Evolutionary conservation across 75 land plant species (phyloP).

Genomic region (Sequoia sempervirens): DNA sequence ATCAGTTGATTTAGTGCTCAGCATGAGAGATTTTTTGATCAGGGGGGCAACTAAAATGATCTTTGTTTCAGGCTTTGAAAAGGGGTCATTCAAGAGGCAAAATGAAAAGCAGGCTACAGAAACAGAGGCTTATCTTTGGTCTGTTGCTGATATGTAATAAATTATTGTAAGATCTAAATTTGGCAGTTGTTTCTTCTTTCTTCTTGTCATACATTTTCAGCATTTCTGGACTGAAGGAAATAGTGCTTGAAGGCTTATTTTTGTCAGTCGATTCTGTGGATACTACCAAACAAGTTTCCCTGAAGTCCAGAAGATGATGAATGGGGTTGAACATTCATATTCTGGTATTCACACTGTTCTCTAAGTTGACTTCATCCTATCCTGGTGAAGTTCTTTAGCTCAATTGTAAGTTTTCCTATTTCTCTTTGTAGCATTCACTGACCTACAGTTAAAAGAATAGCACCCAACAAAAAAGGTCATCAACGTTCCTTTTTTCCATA

Average conservation of each 20-base stretch:
- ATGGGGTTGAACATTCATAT: background rate
- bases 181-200: background rate
- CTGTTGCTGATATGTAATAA: constrained; percentile 87
- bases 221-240: background rate
- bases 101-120: constrained; percentile 86
- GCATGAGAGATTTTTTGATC: background rate
- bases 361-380: background rate
- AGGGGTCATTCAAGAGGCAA: constrained; percentile 66
- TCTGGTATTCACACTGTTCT: background rate
- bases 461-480: background rate
- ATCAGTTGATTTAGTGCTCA: background rate
- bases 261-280: background rate
- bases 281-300: background rate
- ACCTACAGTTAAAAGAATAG: background rate
- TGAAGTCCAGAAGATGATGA: background rate
- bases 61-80: constrained; percentile 66
- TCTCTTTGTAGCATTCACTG: background rate
- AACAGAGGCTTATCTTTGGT: constrained; percentile 90
- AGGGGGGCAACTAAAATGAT: background rate
- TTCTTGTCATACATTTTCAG: background rate
- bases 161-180: background rate
- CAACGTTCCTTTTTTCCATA: background rate
- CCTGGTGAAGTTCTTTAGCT: background rate
- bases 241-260: background rate
- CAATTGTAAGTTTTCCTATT: background rate